A percentile compares a stretch with the other conserved stretches of the same genome.
Conservation (phyloP, 2,329 filamentous ascomycete genomes). For the Microcyclospora pomicola region DNA sequence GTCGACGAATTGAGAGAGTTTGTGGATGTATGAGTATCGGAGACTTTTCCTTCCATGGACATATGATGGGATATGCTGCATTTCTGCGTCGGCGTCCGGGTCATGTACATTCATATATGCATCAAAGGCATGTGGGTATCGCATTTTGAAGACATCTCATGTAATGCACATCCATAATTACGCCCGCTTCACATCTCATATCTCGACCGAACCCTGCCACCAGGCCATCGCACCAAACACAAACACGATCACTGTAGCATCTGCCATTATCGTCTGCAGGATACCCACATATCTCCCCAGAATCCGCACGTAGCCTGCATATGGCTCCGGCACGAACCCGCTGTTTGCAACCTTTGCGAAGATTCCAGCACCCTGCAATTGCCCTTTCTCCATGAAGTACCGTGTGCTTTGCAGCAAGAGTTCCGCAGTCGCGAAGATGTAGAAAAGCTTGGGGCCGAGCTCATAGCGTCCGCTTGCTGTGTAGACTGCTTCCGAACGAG, state of each 20-base stretch:
- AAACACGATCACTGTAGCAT: slow-evolving; percentile 65
- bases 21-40: too few species aligned
- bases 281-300: slow-evolving; percentile 55
- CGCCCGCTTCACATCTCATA: too few species aligned
- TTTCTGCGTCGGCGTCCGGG: too few species aligned
- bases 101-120: too few species aligned
- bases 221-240: slow-evolving; percentile 48
- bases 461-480: slow-evolving; percentile 30
- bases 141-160: too few species aligned
- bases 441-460: slow-evolving; percentile 50
- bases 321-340: slow-evolving; percentile 49
- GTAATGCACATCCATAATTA: too few species aligned
- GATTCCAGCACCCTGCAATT: slow-evolving; percentile 45
- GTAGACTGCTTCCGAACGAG: slow-evolving; percentile 31
- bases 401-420: slow-evolving; percentile 56
- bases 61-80: too few species aligned
- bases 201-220: slow-evolving; percentile 21
- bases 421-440: slow-evolving; percentile 67
- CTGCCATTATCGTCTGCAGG: slow-evolving; percentile 54
- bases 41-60: too few species aligned
- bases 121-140: too few species aligned
- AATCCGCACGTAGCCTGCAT: slow-evolving; percentile 47
- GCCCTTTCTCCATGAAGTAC: slow-evolving; percentile 54
- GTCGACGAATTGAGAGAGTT: slow-evolving; percentile 2
- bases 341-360: slow-evolving; percentile 46